phyloP scores from a whole-genome alignment of 768 basidiomycete genomes.

The Astraeus odoratus region DNA sequence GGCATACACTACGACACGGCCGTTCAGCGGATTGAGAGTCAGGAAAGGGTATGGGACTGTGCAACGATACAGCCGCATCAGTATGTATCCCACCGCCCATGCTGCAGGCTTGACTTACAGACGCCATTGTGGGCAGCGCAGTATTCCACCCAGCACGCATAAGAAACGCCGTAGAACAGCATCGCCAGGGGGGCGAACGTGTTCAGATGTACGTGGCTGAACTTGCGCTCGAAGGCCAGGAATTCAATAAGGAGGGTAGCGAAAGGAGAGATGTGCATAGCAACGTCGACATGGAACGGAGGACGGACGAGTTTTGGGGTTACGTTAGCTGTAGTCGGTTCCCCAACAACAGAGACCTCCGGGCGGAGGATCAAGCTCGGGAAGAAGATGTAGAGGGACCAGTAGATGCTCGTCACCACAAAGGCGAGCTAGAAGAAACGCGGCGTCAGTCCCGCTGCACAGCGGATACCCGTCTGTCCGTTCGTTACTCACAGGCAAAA shows the following conservation, averaged over 20 bases:
- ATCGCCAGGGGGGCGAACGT: constrained; percentile 12
- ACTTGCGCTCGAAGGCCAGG: constrained; percentile 55
- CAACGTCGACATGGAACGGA: constrained; percentile 52
- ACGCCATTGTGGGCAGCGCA: constrained; percentile 52
- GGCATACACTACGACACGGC: constrained; percentile 55
- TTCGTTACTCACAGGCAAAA: constrained; percentile 48
- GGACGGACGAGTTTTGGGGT: constrained; percentile 28
- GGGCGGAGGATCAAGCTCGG: constrained; percentile 52
- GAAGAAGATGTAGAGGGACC: constrained; percentile 49
- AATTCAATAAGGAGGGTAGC: constrained; percentile 59
- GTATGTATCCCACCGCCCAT: constrained; percentile 1
- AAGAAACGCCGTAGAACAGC: constrained; percentile 35
- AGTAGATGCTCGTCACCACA: constrained; percentile 58
- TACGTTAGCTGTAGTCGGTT: neutral
- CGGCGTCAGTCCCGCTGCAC: neutral
- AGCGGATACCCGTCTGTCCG: neutral
- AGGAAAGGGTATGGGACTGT: constrained; percentile 83
- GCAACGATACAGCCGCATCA: neutral
- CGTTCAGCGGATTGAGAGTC: constrained; percentile 45
- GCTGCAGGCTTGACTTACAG: constrained; percentile 38
- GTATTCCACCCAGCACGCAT: constrained; percentile 61
- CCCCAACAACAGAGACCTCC: neutral
- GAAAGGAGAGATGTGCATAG: constrained; percentile 60
- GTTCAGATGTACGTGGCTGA: constrained; percentile 19
- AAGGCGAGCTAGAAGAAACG: constrained; percentile 30